Conservation (phyloP, 148 eudicot species). For the Camellia lanceoleosa region DNA sequence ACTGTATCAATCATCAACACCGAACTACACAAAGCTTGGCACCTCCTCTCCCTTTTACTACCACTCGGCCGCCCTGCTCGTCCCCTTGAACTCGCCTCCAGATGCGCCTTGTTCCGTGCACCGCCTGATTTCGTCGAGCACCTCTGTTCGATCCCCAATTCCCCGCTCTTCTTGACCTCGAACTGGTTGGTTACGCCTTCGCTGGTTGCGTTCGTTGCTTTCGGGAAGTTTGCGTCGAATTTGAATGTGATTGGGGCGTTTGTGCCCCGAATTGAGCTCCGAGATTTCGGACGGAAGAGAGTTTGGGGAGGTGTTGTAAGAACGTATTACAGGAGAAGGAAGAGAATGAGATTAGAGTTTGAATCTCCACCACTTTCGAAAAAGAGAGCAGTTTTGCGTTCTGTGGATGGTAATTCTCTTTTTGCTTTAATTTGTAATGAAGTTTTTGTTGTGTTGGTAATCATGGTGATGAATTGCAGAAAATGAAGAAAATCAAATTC, state of each 20-base stretch:
- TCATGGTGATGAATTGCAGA: no score
- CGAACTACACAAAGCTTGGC: constrained; percentile 53
- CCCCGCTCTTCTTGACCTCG: constrained; percentile 45
- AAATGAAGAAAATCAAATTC: constrained; percentile 18
- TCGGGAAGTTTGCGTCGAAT: constrained; percentile 29
- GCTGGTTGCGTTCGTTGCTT: constrained; percentile 23
- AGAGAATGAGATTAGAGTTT: constrained; percentile 18
- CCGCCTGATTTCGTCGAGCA: constrained; percentile 39
- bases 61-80: constrained; percentile 41
- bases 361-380: constrained; percentile 21
- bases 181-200: constrained; percentile 35
- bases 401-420: background rate
- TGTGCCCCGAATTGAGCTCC: constrained; percentile 27
- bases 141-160: constrained; percentile 56
- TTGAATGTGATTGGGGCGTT: constrained; percentile 8
- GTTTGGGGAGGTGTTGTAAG: constrained; percentile 22
- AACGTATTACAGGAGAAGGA: constrained; percentile 52
- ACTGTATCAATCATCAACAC: no score
- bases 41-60: constrained; percentile 39
- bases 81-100: constrained; percentile 44
- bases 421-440: no score
- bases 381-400: constrained; percentile 25
- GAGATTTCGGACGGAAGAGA: background rate
- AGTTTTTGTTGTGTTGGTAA: no score
- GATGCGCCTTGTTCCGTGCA: constrained; percentile 33